phyloP scores from a whole-genome alignment of 805 yeast genomes.

The Cyberlindnera subsufficiens region DNA sequence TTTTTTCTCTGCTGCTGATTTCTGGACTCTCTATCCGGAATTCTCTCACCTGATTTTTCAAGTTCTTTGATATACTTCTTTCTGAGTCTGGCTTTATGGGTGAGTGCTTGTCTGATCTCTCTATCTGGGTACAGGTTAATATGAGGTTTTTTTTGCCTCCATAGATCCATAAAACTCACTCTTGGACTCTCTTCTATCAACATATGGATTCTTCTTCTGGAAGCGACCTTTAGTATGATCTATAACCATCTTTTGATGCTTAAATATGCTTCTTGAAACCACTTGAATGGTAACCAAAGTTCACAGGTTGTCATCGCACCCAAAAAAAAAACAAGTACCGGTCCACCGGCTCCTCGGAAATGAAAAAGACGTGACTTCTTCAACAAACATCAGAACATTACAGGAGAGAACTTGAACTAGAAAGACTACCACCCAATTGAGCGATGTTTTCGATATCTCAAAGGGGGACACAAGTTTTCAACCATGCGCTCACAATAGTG shows the following conservation, averaged over 20 bases:
- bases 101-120: conserved; percentile 73
- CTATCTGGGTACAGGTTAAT: conserved; percentile 30
- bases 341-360: no score
- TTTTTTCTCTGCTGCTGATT: conserved; percentile 15
- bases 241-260: conserved; percentile 5
- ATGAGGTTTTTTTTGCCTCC: neutral
- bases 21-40: conserved; percentile 36
- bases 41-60: conserved; percentile 60
- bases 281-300: no score
- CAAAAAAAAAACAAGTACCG: no score
- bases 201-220: conserved; percentile 18
- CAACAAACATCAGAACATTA: no score
- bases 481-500: conserved; percentile 48
- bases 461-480: conserved; percentile 45
- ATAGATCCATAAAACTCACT: conserved; percentile 6
- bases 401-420: no score
- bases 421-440: no score
- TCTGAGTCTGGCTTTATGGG: conserved; percentile 75
- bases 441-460: conserved; percentile 37
- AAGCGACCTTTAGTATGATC: conserved; percentile 7
- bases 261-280: no score
- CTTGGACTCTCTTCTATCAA: conserved; percentile 21
- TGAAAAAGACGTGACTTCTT: no score
- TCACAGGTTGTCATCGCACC: no score
- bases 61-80: conserved; percentile 75